Evolutionary conservation across 2,329 filamentous ascomycete species (phyloP), one percentile per base, ranked within the genome.

Genomic region (Aspergillus latus): DNA sequence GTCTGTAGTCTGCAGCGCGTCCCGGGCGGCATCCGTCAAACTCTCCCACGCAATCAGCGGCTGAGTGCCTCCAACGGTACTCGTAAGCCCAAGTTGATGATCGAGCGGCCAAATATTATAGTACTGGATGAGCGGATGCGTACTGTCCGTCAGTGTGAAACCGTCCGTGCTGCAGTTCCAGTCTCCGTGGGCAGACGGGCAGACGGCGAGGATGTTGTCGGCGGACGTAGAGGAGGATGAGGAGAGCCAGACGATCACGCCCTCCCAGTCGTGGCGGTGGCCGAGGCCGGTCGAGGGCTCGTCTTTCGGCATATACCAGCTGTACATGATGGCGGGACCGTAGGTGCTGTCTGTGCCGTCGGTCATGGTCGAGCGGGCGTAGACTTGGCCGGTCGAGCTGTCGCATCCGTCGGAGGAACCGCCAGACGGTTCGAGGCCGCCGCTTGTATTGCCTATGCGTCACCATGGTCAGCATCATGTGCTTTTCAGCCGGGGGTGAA

Each of bases 251-350:
- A 84, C 74, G 36, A 84, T 77, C 0, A 78, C 71, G n/a, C 77
- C 78, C 62, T 83, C 81, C 81, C 81, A 84, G 63, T 84, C 81
- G 66, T 83, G 78, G 16, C 80, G 76, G 61, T 83, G 81, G 7
- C 80, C 81, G 2, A 80, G 65, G 0, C 74, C 77, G 2, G 66
- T 57, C 0, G 72, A 72, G 1, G 77, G 78, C 28, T 69, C 69
- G 65, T 82, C 79, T 54, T 81, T 83, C 39, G 77, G 75, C 66
- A 77, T 74, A 64, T 79, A 79, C 80, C 80, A 83, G 2, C 76
- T 69, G 62, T 83, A 84, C 75, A 83, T 80, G 36, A 83, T 69
- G 7, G 71, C 81, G 62, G 75, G 80, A 37, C 71, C 49, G 53
- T 49, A 56, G 28, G 49, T 56, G 9, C 26, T 5, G 7, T 7